phyloP scores from a whole-genome alignment of 1,284 basidiomycete genomes.

The Salmacisia buchloeana region DNA sequence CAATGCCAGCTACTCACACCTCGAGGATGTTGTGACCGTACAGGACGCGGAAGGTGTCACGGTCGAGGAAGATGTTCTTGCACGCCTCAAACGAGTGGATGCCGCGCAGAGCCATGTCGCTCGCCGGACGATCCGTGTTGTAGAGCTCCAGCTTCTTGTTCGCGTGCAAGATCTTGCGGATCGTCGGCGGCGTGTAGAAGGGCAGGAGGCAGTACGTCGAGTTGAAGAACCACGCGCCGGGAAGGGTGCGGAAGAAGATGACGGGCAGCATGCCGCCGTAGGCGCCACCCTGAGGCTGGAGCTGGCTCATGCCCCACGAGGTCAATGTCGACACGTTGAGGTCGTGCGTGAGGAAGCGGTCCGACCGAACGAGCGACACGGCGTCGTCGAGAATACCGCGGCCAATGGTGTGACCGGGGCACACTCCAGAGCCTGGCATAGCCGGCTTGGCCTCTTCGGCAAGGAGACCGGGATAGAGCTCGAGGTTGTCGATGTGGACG shows the following conservation, averaged over 20 bases:
- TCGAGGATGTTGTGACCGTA: conserved; percentile 17
- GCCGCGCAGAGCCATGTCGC: conserved; percentile 43
- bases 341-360: conserved; percentile 75
- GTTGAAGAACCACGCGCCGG: conserved; percentile 43
- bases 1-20: background rate
- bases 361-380: conserved; percentile 75
- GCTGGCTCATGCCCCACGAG: conserved; percentile 38
- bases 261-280: conserved; percentile 55
- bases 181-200: conserved; percentile 61
- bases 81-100: conserved; percentile 58
- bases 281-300: conserved; percentile 22
- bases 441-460: conserved; percentile 71
- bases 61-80: conserved; percentile 43
- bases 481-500: conserved; percentile 64
- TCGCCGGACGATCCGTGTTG: conserved; percentile 53
- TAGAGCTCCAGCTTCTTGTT: conserved; percentile 57
- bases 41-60: conserved; percentile 22
- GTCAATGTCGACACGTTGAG: conserved; percentile 74
- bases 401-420: conserved; percentile 78
- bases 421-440: conserved; percentile 65
- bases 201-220: conserved; percentile 79
- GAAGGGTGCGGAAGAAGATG: conserved; percentile 67
- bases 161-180: conserved; percentile 59
- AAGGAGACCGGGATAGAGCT: conserved; percentile 60
- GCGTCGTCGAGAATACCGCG: conserved; percentile 82